Evolutionary conservation across 164 flowering plant species (phyloP).

Genomic region (Liquidambar formosana): DNA sequence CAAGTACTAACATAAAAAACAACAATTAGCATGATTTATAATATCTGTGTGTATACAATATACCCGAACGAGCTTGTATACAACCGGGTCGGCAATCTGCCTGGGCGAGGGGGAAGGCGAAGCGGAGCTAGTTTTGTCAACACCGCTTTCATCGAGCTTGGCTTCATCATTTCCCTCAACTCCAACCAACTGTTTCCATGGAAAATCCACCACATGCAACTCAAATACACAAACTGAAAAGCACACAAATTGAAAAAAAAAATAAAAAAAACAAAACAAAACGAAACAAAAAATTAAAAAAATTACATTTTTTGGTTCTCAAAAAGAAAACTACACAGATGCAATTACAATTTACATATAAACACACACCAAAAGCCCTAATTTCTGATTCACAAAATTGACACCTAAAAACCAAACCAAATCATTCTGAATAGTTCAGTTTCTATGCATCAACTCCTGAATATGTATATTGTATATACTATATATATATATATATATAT

Average conservation of each 20-base stretch:
- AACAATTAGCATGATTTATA: too few relatives aligned
- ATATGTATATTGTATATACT: too few relatives aligned
- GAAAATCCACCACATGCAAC: conserved; percentile 54
- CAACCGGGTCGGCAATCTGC: conserved; percentile 59
- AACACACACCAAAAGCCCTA: not conserved
- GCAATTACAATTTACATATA: not conserved
- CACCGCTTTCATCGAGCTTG: conserved; percentile 25
- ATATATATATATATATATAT: not conserved
- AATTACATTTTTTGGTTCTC: not conserved
- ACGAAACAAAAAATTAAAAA: conserved; percentile 10
- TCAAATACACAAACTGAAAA: conserved; percentile 43
- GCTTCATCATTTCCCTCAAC: conserved; percentile 42
- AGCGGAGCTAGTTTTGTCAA: conserved; percentile 21
- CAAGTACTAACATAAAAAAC: too few relatives aligned
- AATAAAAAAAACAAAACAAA: conserved; percentile 8
- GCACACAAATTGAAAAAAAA: not conserved
- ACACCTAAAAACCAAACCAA: not conserved
- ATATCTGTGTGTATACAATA: too few relatives aligned
- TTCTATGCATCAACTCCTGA: too few relatives aligned
- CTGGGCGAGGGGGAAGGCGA: conserved; percentile 24
- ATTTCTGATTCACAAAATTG: not conserved
- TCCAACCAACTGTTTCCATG: conserved; percentile 64
- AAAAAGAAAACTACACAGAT: not conserved
- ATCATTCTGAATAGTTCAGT: not conserved
- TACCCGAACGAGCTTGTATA: conserved; percentile 83